Evolutionary conservation across 768 basidiomycete genomes (phyloP).

Genomic region (Kwoniella dejecticola): DNA sequence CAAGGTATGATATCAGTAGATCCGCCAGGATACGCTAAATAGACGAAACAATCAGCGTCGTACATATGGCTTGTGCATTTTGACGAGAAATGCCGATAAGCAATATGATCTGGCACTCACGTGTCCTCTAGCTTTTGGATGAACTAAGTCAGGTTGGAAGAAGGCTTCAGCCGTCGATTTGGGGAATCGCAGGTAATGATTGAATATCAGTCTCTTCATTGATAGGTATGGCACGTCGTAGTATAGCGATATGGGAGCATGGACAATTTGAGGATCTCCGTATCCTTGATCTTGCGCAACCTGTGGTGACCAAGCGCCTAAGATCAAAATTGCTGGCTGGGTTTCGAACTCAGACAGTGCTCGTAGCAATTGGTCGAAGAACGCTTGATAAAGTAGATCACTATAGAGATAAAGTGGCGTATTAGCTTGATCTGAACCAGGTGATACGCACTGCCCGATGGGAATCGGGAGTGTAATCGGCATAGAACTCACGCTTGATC

Average conservation of each 20-base stretch:
- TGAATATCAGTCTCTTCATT: slow-evolving; percentile 50
- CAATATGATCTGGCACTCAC: slow-evolving; percentile 28
- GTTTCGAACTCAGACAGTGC: slow-evolving; percentile 45
- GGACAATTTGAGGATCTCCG: slow-evolving; percentile 52
- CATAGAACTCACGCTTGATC: slow-evolving; percentile 44
- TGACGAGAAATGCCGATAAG: too few relatives aligned
- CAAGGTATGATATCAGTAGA: slow-evolving; percentile 46
- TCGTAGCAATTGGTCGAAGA: slow-evolving; percentile 51
- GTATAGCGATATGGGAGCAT: slow-evolving; percentile 50
- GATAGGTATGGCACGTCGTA: slow-evolving; percentile 53
- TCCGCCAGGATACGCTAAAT: slow-evolving; percentile 53
- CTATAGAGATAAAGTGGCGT: slow-evolving; percentile 12
- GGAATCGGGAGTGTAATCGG: background rate
- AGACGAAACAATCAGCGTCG: background rate
- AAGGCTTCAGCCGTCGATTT: slow-evolving; percentile 41
- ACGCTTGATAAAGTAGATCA: slow-evolving; percentile 39
- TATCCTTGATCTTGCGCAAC: slow-evolving; percentile 52
- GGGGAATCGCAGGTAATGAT: slow-evolving; percentile 50
- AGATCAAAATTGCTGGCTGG: slow-evolving; percentile 49
- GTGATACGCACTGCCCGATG: too few relatives aligned
- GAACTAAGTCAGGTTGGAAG: slow-evolving; percentile 45
- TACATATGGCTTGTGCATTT: background rate
- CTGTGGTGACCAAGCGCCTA: slow-evolving; percentile 50
- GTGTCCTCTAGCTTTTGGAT: slow-evolving; percentile 53
- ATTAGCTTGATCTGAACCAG: background rate